phyloP scores from a whole-genome alignment of 78 protist species.

The Dictyostelium discoideum region DNA sequence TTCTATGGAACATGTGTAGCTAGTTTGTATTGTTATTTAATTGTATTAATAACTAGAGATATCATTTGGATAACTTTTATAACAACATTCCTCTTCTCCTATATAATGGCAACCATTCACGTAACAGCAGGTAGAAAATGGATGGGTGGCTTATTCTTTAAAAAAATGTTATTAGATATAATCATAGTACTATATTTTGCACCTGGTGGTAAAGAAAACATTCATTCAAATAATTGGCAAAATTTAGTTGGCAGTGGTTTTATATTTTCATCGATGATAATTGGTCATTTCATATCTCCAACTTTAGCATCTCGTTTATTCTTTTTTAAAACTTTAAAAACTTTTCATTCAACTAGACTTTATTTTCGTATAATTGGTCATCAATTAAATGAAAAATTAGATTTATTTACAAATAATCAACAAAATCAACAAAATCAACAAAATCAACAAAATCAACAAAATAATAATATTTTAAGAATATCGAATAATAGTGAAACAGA shows the following conservation, averaged over 20 bases:
- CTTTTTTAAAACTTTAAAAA: not conserved
- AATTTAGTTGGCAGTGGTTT: not conserved
- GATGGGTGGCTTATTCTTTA: conserved; percentile 3
- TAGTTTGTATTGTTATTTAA: not conserved
- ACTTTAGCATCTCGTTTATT: conserved; percentile 2
- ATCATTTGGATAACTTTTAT: conserved; percentile 33
- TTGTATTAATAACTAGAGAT: not conserved
- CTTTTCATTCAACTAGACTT: conserved; percentile 4
- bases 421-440: not conserved
- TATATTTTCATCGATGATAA: not conserved
- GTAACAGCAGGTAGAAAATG: conserved; percentile 14
- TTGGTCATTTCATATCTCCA: conserved; percentile 5
- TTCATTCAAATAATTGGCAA: not conserved
- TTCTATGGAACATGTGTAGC: not conserved
- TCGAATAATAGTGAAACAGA: not conserved
- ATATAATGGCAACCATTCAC: not conserved
- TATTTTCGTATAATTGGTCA: conserved; percentile 28
- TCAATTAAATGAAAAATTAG: conserved; percentile 4
- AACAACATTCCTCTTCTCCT: not conserved
- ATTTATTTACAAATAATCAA: not conserved
- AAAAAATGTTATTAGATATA: conserved; percentile 28
- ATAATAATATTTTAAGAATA: not conserved
- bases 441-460: not conserved
- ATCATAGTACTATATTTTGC: conserved; percentile 34
- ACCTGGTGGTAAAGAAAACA: not conserved